These are phyloP conservation scores for Persicaria tinctoria DNA, from an alignment of 148 eudicot species.

Conservation along the genomic window DNA sequence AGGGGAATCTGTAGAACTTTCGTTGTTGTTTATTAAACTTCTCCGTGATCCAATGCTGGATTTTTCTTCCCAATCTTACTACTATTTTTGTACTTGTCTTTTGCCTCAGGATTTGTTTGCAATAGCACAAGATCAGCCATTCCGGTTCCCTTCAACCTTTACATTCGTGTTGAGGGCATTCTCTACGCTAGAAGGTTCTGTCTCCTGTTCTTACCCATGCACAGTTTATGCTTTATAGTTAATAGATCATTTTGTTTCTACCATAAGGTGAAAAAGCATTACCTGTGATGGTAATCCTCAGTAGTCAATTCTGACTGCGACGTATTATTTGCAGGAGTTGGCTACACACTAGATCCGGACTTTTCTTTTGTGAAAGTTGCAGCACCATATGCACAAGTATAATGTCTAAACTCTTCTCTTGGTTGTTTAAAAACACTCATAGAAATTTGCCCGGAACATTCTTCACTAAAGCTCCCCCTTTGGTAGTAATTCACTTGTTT, in stretches of 20 bases:
- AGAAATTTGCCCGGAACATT: neutral
- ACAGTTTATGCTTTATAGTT: neutral
- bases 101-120: conserved; percentile 85
- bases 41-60: neutral
- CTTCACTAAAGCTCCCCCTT: neutral
- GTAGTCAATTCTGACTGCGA: neutral
- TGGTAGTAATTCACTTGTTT: neutral
- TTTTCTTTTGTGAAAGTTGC: conserved; percentile 93
- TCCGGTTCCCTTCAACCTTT: conserved; percentile 96
- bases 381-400: conserved; percentile 98
- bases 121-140: conserved; percentile 96
- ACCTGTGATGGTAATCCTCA: neutral
- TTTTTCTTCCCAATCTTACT: conserved; percentile 10
- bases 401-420: conserved; percentile 8
- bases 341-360: conserved; percentile 72
- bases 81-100: neutral
- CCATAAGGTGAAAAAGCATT: neutral
- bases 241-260: neutral
- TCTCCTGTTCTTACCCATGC: conserved; percentile 7
- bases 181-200: conserved; percentile 94
- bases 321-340: conserved; percentile 52
- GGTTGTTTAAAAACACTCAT: neutral
- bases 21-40: neutral
- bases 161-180: conserved; percentile 93
- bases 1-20: neutral